A percentile compares a stretch with the other conserved stretches of the same genome.
These are phyloP conservation scores for Rehmannia glutinosa DNA, from an alignment of 257 asterid genomes.

Conservation along the genomic window DNA sequence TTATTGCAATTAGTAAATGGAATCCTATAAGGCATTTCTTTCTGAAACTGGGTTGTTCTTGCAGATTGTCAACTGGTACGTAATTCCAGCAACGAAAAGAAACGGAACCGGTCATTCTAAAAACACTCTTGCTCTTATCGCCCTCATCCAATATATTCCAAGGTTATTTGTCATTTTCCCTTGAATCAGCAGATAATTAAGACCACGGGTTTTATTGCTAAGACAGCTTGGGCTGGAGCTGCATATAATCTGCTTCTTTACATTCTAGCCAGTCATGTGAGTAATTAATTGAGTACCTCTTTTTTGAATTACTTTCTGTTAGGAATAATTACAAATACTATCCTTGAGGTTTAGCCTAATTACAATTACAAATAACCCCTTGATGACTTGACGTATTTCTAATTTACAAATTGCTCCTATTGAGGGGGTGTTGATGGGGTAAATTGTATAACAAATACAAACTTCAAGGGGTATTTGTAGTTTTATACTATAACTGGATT, in stretches of 20 bases:
- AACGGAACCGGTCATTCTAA: slow-evolving; percentile 63
- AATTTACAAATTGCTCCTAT: background rate
- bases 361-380: background rate
- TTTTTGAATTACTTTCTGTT: background rate
- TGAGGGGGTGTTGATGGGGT: background rate
- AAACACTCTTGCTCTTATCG: slow-evolving; percentile 86
- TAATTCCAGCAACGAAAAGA: slow-evolving; percentile 68
- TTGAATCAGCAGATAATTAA: slow-evolving; percentile 71
- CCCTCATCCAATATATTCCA: slow-evolving; percentile 83
- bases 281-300: background rate
- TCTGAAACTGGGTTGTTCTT: background rate
- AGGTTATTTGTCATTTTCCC: slow-evolving; percentile 68
- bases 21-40: no score
- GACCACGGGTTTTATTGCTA: slow-evolving; percentile 84
- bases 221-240: slow-evolving; percentile 98
- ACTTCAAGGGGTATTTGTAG: background rate
- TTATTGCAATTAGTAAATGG: no score
- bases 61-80: slow-evolving; percentile 78
- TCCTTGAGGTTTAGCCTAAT: background rate
- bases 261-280: slow-evolving; percentile 92
- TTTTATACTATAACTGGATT: background rate
- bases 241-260: slow-evolving; percentile 89
- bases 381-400: background rate
- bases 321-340: background rate
- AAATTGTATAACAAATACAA: background rate